Base-by-base conservation (phyloP, 805 yeast species). In the Metschnikowia kofuensis region DNA sequence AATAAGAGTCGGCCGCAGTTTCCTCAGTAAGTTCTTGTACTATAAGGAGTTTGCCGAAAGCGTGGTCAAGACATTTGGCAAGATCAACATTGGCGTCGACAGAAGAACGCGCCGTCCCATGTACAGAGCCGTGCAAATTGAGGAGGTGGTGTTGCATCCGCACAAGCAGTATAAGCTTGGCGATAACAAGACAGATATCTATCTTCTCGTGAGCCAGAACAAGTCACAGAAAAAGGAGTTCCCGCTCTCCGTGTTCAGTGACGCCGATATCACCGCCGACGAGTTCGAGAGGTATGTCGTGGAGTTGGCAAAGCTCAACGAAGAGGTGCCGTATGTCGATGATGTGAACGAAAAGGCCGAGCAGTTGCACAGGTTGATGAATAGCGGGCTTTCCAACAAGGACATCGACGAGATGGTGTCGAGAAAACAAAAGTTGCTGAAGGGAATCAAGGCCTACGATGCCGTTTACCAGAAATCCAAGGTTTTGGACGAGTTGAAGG, bases 61-160 rank as follows among this genome's bases (percentile, higher is more conserved):
- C 0, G 79, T 89, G 13, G 74, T 78, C 15, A 95, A 89, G 16
- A 83, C 95, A 43, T 89, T 76, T 63, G 96, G 91, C 34, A 80
- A 91, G 56, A 83, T 94, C 47, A 90, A 89, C 63, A 79, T 94
- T 48, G 96, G 97, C 9, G 61, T 72, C 38, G 85, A 84, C 59
- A 77, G 76, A 48, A 76, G 82, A 40, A 79, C 83, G 11, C 81
- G 85, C 30, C 72, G 75, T 59, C 78, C 85, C 10, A 79, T 80
- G 45, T 92, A 94, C 68, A 78, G 97, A 59, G 78, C 92, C 80
- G 96, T 92, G 42, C 85, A 81, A 62, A 82, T 94, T 39, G 86
- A 84, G 56, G 85, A 80, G 47, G 79, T 87, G 8, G 78, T 77
- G 27, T 67, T 71, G 42, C 58, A 54, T 11, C 75, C 76, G 2